Conservation (phyloP, 345 rosid species). For the Eucalyptus shirleyi region DNA sequence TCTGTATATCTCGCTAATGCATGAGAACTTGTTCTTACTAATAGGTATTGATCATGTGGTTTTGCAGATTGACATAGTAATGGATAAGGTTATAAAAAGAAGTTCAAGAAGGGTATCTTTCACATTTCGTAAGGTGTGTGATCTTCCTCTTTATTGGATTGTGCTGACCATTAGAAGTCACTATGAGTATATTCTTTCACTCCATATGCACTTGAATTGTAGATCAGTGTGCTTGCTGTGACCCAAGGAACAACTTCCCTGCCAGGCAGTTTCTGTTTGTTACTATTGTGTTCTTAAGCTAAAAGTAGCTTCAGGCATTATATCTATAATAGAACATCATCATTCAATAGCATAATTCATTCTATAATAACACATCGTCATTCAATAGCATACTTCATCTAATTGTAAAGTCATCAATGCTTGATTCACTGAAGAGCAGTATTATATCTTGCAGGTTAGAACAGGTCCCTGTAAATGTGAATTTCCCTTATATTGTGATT, state of each 20-base stretch:
- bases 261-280: not conserved
- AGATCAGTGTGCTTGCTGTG: not conserved
- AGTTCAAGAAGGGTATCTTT: conserved; percentile 77
- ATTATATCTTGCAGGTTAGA: conserved; percentile 44
- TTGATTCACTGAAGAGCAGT: not conserved
- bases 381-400: not conserved
- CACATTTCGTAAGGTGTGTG: conserved; percentile 76
- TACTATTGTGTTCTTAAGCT: not conserved
- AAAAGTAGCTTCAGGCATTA: not conserved
- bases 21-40: not conserved
- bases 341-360: not conserved
- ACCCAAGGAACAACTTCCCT: not conserved
- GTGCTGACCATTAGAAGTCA: not conserved
- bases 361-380: not conserved
- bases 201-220: not conserved
- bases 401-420: not conserved
- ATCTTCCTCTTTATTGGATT: not conserved
- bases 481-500: conserved; percentile 72
- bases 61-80: conserved; percentile 72
- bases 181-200: not conserved
- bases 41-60: not conserved
- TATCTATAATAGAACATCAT: not conserved
- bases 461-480: conserved; percentile 59
- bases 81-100: conserved; percentile 52
- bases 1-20: not conserved